Conservation (phyloP, 2,329 filamentous ascomycete species). For the Scortechinia acanthostroma region DNA sequence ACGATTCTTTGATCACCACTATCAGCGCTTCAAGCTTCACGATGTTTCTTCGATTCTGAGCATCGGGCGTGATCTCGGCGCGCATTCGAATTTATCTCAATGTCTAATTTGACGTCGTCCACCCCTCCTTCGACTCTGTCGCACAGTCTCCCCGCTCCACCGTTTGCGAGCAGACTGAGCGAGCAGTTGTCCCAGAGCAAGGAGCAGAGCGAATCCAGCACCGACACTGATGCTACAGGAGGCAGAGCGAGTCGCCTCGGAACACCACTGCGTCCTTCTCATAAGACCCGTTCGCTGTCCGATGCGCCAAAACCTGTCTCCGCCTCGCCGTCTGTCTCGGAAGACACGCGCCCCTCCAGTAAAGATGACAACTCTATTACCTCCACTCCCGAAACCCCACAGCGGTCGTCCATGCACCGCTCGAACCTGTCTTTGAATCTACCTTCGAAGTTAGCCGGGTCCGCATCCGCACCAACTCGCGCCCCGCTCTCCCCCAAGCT, state of each 20-base stretch:
- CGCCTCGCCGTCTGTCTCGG: slow-evolving; percentile 25
- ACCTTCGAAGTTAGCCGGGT: slow-evolving; percentile 32
- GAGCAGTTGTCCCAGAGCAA: neutral
- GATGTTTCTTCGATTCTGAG: no score
- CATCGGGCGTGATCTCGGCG: no score
- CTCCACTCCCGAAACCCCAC: slow-evolving; percentile 34
- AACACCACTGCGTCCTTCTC: neutral
- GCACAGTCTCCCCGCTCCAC: neutral
- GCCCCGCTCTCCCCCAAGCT: slow-evolving; percentile 53
- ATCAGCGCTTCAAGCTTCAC: no score
- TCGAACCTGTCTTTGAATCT: slow-evolving; percentile 48
- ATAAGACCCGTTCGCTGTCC: neutral
- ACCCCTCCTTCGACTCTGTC: neutral
- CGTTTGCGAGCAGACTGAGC: slow-evolving; percentile 1
- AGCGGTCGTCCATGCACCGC: slow-evolving; percentile 34
- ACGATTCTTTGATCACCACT: no score
- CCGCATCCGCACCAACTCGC: slow-evolving; percentile 33
- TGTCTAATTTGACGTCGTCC: neutral
- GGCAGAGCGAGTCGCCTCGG: slow-evolving; percentile 12
- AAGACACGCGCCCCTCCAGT: slow-evolving; percentile 26
- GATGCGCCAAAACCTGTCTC: neutral
- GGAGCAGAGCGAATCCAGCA: no score
- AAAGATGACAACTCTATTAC: slow-evolving; percentile 33
- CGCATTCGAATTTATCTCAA: no score
- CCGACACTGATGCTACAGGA: slow-evolving; percentile 10